phyloP scores from a whole-genome alignment of 106 monocot species.

The Agapanthus africanus region DNA sequence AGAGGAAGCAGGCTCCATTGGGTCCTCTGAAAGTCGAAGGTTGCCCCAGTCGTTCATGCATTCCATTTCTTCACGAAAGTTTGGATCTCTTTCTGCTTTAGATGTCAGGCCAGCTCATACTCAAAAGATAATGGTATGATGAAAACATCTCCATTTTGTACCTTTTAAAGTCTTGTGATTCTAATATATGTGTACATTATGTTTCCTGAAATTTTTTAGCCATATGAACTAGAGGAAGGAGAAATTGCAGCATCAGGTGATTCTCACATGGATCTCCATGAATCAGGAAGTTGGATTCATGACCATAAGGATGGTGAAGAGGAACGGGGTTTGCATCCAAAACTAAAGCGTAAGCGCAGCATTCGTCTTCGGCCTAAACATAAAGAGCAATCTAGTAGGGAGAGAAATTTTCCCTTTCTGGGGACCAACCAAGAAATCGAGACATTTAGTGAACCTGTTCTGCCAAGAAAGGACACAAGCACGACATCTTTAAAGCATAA shows the following conservation, averaged over 20 bases:
- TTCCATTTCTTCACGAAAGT: no score
- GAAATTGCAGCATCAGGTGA: constrained; percentile 89
- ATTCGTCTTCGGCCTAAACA: constrained; percentile 63
- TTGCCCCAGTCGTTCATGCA: no score
- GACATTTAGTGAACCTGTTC: constrained; percentile 22
- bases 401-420: constrained; percentile 23
- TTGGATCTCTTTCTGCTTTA: no score
- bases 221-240: constrained; percentile 91
- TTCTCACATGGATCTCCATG: constrained; percentile 72
- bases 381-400: constrained; percentile 40
- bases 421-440: constrained; percentile 30
- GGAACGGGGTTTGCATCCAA: constrained; percentile 73
- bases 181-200: no score
- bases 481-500: constrained; percentile 32
- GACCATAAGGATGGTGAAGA: constrained; percentile 79
- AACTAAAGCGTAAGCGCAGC: constrained; percentile 78
- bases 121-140: no score
- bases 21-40: no score
- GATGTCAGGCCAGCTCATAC: no score
- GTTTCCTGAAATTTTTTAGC: no score
- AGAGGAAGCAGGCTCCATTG: constrained; percentile 77
- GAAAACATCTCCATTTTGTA: no score
- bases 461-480: constrained; percentile 21
- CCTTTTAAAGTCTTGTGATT: no score
- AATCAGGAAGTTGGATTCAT: constrained; percentile 59